phyloP scores from a whole-genome alignment of 1,284 basidiomycete species.

The Gomphus bonarii region DNA sequence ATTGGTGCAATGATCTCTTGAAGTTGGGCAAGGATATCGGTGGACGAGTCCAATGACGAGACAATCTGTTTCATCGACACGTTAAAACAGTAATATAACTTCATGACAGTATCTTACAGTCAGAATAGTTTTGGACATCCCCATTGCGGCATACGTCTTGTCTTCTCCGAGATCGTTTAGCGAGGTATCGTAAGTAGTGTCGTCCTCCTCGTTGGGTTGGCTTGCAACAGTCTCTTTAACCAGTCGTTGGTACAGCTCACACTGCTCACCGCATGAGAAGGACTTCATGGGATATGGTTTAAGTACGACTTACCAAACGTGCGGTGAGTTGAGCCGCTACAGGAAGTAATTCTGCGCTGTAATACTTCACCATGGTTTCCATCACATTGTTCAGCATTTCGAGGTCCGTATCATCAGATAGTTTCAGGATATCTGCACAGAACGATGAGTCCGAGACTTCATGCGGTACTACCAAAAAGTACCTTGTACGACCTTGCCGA shows the following conservation, averaged over 20 bases:
- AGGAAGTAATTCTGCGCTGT: slow-evolving; percentile 77
- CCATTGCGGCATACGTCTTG: slow-evolving; percentile 80
- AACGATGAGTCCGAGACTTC: neutral
- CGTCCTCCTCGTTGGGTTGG: slow-evolving; percentile 35
- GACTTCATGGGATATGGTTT: neutral
- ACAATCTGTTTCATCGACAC: slow-evolving; percentile 37
- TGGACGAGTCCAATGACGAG: slow-evolving; percentile 61
- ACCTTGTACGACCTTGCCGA: slow-evolving; percentile 84
- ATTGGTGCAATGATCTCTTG: slow-evolving; percentile 77
- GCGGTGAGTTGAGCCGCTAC: slow-evolving; percentile 77
- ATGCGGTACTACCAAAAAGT: neutral
- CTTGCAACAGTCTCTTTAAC: slow-evolving; percentile 49
- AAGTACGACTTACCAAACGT: slow-evolving; percentile 48
- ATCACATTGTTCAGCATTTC: slow-evolving; percentile 77
- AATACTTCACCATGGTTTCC: slow-evolving; percentile 80
- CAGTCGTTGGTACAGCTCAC: slow-evolving; percentile 74
- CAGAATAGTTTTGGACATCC: slow-evolving; percentile 69
- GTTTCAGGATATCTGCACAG: slow-evolving; percentile 63
- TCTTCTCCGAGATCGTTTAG: slow-evolving; percentile 64
- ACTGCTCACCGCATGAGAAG: slow-evolving; percentile 30
- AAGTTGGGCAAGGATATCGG: slow-evolving; percentile 71
- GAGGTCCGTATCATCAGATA: slow-evolving; percentile 84
- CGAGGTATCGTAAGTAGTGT: slow-evolving; percentile 31
- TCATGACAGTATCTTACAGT: slow-evolving; percentile 38
- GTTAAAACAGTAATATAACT: neutral